Percentiles rank a stretch among this genome's conserved stretches.
These are phyloP conservation scores for Monascus ruber DNA, from an alignment of 2,329 filamentous ascomycete species.

Conservation along the genomic window DNA sequence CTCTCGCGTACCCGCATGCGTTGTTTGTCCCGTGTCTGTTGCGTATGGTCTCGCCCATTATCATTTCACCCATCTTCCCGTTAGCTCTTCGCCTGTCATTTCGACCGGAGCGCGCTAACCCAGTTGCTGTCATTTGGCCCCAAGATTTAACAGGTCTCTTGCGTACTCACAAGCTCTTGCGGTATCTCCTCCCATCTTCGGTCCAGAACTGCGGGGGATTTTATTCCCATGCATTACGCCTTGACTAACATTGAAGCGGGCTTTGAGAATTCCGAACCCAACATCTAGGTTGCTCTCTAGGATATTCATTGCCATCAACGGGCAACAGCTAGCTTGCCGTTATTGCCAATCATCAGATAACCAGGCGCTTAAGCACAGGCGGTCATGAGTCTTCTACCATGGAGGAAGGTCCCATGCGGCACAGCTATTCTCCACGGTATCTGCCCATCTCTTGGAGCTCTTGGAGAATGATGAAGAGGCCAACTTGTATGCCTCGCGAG, in stretches of 20 bases:
- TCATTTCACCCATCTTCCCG: not conserved
- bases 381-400: conserved; percentile 19
- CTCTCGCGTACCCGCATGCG: not conserved
- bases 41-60: not conserved
- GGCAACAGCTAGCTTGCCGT: conserved; percentile 5
- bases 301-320: conserved; percentile 8
- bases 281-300: conserved; percentile 22
- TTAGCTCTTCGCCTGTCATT: not conserved
- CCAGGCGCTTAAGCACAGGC: conserved; percentile 28
- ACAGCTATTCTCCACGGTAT: conserved; percentile 20
- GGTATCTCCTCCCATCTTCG: conserved; percentile 4
- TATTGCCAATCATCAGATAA: conserved; percentile 15
- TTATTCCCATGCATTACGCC: conserved; percentile 8
- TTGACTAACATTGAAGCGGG: conserved; percentile 9
- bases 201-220: conserved; percentile 3
- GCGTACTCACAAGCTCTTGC: not conserved
- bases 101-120: conserved; percentile 9
- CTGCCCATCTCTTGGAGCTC: conserved; percentile 12
- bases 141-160: conserved; percentile 1
- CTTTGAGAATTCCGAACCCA: conserved; percentile 17
- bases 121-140: conserved; percentile 9
- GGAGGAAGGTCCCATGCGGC: conserved; percentile 17
- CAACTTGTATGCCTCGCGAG: conserved; percentile 23
- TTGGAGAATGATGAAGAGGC: conserved; percentile 22
- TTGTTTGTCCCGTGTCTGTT: not conserved